Evolutionary conservation across 2,329 filamentous ascomycete genomes (phyloP).

Genomic region (Amylocarpus encephaloides): DNA sequence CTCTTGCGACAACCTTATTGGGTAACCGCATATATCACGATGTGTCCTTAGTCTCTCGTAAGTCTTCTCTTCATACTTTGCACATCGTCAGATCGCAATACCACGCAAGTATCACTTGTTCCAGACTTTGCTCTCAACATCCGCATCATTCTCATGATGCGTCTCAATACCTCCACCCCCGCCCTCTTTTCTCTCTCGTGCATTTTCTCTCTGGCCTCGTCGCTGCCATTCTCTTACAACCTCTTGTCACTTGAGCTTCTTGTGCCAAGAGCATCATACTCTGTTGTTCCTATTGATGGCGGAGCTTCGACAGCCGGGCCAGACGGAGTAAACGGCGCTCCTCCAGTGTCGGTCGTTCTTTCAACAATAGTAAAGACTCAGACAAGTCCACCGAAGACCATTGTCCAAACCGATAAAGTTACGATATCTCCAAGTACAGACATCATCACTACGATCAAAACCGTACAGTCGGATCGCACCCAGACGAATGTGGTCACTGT

Average conservation of each 20-base stretch:
- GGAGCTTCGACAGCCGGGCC: constrained; percentile 15
- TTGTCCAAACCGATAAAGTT: constrained; percentile 23
- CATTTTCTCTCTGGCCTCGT: constrained; percentile 20
- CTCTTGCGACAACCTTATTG: constrained; percentile 16
- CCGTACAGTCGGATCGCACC: constrained; percentile 21
- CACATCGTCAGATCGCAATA: constrained; percentile 3
- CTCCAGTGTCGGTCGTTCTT: constrained; percentile 1
- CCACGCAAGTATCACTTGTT: constrained; percentile 13
- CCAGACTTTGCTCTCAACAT: neutral
- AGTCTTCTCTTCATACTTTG: constrained; percentile 14
- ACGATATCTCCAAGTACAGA: constrained; percentile 21
- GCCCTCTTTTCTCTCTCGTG: constrained; percentile 24
- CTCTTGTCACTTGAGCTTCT: constrained; percentile 11
- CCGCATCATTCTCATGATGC: constrained; percentile 19
- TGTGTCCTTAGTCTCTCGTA: constrained; percentile 11
- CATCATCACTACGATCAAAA: constrained; percentile 20
- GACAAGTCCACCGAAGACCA: constrained; percentile 19
- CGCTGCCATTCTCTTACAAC: constrained; percentile 23
- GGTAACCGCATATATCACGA: constrained; percentile 20
- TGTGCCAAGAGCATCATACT: constrained; percentile 27
- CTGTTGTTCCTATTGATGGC: constrained; percentile 33
- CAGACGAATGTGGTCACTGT: constrained; percentile 24
- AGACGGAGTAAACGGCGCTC: constrained; percentile 3
- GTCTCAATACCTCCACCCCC: constrained; percentile 19
- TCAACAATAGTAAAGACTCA: constrained; percentile 24